Evolutionary conservation across 1,284 basidiomycete genomes (phyloP), one percentile per base, ranked within the genome.

Genomic region (Apiotrichum porosum): DNA sequence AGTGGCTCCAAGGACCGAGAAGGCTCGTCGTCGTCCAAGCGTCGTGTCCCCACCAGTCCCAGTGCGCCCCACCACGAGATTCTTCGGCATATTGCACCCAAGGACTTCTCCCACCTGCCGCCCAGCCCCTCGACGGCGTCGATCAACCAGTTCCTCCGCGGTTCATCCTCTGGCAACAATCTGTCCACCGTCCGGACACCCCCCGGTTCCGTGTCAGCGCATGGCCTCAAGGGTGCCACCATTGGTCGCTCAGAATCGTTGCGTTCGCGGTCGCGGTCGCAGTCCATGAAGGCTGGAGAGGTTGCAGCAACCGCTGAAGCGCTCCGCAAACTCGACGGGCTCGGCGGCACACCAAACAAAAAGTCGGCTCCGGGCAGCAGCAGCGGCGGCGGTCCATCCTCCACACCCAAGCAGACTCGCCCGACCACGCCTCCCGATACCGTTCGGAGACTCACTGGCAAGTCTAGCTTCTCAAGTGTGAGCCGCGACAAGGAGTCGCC

Each of bases 221-320:
- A 28, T 28, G 26, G 26, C 12, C 26, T 12, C 26, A 28, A 28
- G 26, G 12, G 26, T 28, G 26, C 8, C 26, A 28, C 21, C 45
- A 46, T 33, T 15, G n/a, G 30, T 9, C 41, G 41, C 4, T 52
- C 56, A 12, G 56, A 57, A 15, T 57, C 55, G 17, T 32, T 47
- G n/a, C 47, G 50, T 15, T 50, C 49, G 28, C 33, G 43, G 9
- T 41, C 51, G 5, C 37, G 50, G 10, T 38, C 52, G 6, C 44
- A 51, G 36, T 49, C 44, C 1, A 52, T 52, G 47, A 51, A 46
- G 30, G 62, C 62, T 6, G 55, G 62, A 42, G 60, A 53, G 40
- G 88, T 94, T 62, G 84, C 90, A 54, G 85, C 85, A 15, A 93
- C 94, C 2, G 86, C 83, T 4, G 91, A 95, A 65, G 90, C 90